Base-by-base conservation (phyloP, 306 rosid species). In the Amphicarpaea edgeworthii region DNA sequence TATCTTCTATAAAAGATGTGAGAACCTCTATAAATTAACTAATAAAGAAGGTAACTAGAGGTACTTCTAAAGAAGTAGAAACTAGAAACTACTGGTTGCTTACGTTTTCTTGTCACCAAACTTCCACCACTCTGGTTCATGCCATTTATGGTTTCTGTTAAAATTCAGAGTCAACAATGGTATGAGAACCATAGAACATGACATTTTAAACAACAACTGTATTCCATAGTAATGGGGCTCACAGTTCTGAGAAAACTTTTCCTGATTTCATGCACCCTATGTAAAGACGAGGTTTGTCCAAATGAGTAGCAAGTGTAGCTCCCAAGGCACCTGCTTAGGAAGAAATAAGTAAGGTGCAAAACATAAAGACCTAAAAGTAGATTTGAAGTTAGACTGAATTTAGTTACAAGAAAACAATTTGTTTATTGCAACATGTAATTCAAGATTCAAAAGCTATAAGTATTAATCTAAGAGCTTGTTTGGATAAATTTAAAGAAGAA, bases 111-210 rank as follows among this genome's bases (percentile, higher is more conserved):
- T 90, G 83, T 95, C 99, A 12, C 99, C 99, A 69, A 95, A 92
- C 73, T 95, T 95, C 99, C 99, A 95, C 99, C 99, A 95, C 70
- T 95, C 97, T 68, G 99, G 96, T 84, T 95, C 99, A 61, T 95
- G 89, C 99, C 99, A 95, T 77, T 88, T 95, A 6, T 83, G 87
- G 79, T 87, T 84, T 90, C 99, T 95, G 91, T 76, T 57, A 79
- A 70, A 57, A 66, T 72, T 74, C 78, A 70, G 68, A 72, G 53
- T 47, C 53, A n/a, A 45, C 51, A 24, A 28, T 28, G 32, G 30
- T 26, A 26, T 26, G 30, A 26, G 30, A 26, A 26, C 30, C 30
- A 26, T 26, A 26, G 30, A 26, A 26, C 15, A 54, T n/a, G 17
- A 23, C n/a, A 62, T 73, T 47, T 85, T 8, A 58, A 60, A 49